Evolutionary conservation across 1,284 basidiomycete genomes (phyloP).

Genomic region (Fomitopsis betulina): DNA sequence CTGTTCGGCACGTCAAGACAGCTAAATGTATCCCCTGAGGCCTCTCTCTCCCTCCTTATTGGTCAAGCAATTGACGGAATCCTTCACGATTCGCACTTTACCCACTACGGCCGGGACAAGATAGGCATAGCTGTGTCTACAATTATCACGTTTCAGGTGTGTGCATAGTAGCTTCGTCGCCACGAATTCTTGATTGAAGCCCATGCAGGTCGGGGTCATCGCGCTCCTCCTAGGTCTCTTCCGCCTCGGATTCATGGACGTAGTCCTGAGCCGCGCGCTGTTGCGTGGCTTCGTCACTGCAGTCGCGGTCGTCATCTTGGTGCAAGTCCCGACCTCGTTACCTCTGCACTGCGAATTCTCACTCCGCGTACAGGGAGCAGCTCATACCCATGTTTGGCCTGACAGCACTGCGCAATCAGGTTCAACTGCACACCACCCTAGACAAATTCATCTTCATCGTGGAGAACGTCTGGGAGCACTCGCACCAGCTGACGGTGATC

Average conservation of each 20-base stretch:
- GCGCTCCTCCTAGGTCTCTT: slow-evolving; percentile 85
- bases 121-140: slow-evolving; percentile 66
- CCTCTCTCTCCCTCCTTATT: slow-evolving; percentile 82
- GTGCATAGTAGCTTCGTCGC: slow-evolving; percentile 7
- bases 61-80: slow-evolving; percentile 81
- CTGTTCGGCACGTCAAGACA: slow-evolving; percentile 83
- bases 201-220: slow-evolving; percentile 73
- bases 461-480: slow-evolving; percentile 50
- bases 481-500: slow-evolving; percentile 63
- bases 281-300: slow-evolving; percentile 87
- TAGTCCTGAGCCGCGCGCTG: slow-evolving; percentile 86
- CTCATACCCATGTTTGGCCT: slow-evolving; percentile 81
- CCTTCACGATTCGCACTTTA: slow-evolving; percentile 55
- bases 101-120: slow-evolving; percentile 40
- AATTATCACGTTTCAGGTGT: slow-evolving; percentile 80
- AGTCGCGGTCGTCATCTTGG: slow-evolving; percentile 69
- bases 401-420: slow-evolving; percentile 44
- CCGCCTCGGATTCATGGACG: slow-evolving; percentile 90
- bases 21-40: slow-evolving; percentile 86
- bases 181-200: background rate
- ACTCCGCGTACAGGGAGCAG: slow-evolving; percentile 55
- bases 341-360: slow-evolving; percentile 5
- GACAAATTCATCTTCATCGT: slow-evolving; percentile 79
- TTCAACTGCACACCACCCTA: slow-evolving; percentile 62
- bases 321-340: slow-evolving; percentile 39